phyloP scores from a whole-genome alignment of 805 yeast species.

The Metschnikowia shivogae region DNA sequence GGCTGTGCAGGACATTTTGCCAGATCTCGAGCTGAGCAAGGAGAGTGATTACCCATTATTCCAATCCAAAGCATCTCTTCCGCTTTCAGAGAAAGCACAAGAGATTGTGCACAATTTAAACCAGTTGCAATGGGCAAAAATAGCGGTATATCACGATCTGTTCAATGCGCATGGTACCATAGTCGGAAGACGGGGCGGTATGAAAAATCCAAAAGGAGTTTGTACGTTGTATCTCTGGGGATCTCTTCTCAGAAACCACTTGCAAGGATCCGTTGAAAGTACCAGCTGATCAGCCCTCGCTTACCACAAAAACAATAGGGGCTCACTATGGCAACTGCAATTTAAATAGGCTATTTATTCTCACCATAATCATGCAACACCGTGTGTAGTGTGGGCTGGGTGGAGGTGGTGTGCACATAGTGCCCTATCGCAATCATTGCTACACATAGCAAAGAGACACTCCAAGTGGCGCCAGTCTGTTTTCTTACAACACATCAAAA shows the following conservation, averaged over 20 bases:
- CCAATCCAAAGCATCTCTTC: conserved; percentile 29
- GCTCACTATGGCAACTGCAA: no score
- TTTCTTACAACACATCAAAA: neutral
- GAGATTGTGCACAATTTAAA: conserved; percentile 54
- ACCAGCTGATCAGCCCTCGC: neutral
- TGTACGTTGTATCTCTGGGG: conserved; percentile 51
- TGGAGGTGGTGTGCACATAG: no score
- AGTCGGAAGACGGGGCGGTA: conserved; percentile 68
- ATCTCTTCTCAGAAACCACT: conserved; percentile 32
- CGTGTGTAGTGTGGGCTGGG: no score
- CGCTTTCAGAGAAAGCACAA: conserved; percentile 34
- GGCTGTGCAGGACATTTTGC: neutral
- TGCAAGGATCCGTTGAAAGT: conserved; percentile 8
- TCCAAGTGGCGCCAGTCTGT: neutral
- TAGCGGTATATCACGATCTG: conserved; percentile 66
- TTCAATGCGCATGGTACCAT: conserved; percentile 86
- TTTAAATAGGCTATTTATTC: no score
- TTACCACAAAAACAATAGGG: no score
- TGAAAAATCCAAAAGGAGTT: conserved; percentile 47
- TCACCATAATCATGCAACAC: no score
- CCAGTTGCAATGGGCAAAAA: conserved; percentile 67
- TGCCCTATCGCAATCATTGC: conserved; percentile 1
- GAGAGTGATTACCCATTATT: conserved; percentile 25
- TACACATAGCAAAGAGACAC: neutral
- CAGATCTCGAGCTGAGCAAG: conserved; percentile 2